A percentile compares a stretch with the other conserved stretches of the same genome.
phyloP scores from a whole-genome alignment of 108 stramenopile species.

The Epithemia pelagica region DNA sequence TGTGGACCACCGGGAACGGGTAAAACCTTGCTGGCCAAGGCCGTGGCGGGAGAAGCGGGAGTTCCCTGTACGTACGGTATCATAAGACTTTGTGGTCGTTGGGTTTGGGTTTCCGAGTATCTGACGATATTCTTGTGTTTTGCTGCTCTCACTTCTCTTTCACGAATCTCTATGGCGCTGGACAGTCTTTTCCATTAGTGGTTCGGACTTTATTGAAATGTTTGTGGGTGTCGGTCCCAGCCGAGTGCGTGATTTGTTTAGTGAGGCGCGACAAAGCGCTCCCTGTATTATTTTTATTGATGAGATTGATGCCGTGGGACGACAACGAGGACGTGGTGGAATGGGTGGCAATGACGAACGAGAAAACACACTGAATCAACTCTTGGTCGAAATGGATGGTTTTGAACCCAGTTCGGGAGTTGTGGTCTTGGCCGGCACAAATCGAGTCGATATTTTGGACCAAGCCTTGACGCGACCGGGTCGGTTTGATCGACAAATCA shows the following conservation, averaged over 20 bases:
- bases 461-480: constrained; percentile 87
- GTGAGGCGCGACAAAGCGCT: constrained; percentile 76
- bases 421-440: constrained; percentile 91
- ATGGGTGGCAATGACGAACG: constrained; percentile 86
- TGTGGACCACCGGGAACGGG: constrained; percentile 93
- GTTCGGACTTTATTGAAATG: constrained; percentile 90
- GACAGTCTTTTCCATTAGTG: constrained; percentile 40
- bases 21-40: constrained; percentile 96
- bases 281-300: constrained; percentile 99
- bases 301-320: constrained; percentile 96
- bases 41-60: constrained; percentile 97
- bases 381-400: constrained; percentile 91
- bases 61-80: constrained; percentile 82
- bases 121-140: constrained; percentile 18
- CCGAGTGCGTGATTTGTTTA: constrained; percentile 94
- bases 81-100: constrained; percentile 47
- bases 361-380: constrained; percentile 90
- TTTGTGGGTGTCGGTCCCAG: constrained; percentile 93
- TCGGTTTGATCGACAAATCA: constrained; percentile 90
- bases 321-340: constrained; percentile 77
- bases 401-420: constrained; percentile 76
- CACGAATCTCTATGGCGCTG: too few species aligned
- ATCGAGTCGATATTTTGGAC: constrained; percentile 89
- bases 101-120: constrained; percentile 37
- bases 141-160: neutral